Evolutionary conservation across 495 filamentous ascomycete genomes (phyloP), one percentile per base, ranked within the genome.

Genomic region (Pyronema omphalodes): DNA sequence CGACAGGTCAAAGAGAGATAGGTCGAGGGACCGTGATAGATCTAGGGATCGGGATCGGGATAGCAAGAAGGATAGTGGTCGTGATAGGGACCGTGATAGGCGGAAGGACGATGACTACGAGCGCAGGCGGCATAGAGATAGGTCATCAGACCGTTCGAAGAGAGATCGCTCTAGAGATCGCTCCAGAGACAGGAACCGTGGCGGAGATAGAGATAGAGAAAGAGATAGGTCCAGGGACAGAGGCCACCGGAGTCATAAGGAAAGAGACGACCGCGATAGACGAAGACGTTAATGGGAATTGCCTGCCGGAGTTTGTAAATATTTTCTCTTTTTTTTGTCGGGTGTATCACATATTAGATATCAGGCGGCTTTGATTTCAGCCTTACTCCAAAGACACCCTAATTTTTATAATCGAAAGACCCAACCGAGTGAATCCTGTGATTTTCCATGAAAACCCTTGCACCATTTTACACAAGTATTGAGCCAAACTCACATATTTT

Each of bases 41-140:
- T 53, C 59, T 61, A 48, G 62, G 67, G 11, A 67, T 67, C 18
- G 67, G 58, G 29, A 63, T 60, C 9, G 67, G 68, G 71, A 64
- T 49, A 54, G 68, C 44, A 65, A 69, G 36, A 61, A 64, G 46
- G 67, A 71, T 41, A 55, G 59, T 29, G 50, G 19, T 19, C 34
- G 50, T 33, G 50, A 52, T 36, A 29, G 49, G 41, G 55, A 58
- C 11, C 36, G 52, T 9, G 54, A 58, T 17, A 54, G 56, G 34
- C 44, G 61, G 47, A 29, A 34, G 45, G 37, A 33, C 7, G 50
- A 52, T 3, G 36, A 43, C 17, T 9, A 9, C 11, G 47, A 19
- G 3, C 18, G 47, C 7, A 12, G 47, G n/a, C 8, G 47, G 19
- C 47, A 34, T 3, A 56, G 62, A 8, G 54, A 58, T 12, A 51